Evolutionary conservation across 2,329 filamentous ascomycete genomes (phyloP).

Genomic region (Colletotrichum sp.): DNA sequence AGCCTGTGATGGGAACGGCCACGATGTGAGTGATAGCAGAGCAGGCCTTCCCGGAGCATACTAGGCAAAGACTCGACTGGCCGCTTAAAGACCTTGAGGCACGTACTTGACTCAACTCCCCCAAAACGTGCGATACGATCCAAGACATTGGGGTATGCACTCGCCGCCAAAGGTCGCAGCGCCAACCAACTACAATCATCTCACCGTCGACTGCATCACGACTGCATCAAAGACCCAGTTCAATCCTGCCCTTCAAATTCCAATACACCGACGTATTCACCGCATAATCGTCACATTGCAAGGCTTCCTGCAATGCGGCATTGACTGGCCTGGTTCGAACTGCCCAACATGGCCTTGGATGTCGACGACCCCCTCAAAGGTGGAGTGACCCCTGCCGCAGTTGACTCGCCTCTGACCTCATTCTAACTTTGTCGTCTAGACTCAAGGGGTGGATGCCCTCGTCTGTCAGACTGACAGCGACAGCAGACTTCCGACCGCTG

Average conservation of each 20-base stretch:
- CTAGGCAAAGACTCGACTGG: background rate
- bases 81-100: background rate
- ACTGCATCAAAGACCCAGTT: no score
- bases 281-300: background rate
- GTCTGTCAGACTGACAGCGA: background rate
- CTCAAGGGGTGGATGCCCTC: background rate
- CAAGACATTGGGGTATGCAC: background rate
- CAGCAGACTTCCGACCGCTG: background rate
- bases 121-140: background rate
- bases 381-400: background rate
- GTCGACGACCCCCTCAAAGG: background rate
- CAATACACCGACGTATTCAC: background rate
- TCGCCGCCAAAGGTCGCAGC: background rate
- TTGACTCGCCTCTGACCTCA: background rate
- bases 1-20: background rate
- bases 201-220: background rate
- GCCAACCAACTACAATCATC: background rate
- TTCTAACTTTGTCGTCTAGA: background rate
- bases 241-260: no score
- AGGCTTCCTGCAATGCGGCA: background rate
- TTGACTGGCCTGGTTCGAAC: background rate
- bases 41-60: background rate
- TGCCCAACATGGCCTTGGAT: background rate
- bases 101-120: background rate
- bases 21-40: background rate